phyloP scores from a whole-genome alignment of 2,329 filamentous ascomycete species.

The Bimuria novae-zelandiae region DNA sequence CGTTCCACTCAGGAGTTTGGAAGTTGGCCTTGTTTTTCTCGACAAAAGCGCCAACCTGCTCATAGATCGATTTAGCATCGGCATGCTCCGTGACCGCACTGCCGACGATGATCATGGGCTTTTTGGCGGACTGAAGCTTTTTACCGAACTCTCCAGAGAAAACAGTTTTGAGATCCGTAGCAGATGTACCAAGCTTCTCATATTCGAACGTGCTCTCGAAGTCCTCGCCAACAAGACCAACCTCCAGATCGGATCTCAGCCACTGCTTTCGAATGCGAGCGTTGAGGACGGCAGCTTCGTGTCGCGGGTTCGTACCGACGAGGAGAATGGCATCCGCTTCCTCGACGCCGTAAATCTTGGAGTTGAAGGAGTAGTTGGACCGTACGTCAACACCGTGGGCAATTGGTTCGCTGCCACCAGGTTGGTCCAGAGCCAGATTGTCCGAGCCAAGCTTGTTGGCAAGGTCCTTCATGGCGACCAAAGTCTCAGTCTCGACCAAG shows the following conservation, averaged over 20 bases:
- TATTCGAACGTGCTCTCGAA: conserved; percentile 97
- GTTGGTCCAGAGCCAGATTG: conserved; percentile 90
- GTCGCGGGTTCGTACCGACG: conserved; percentile 91
- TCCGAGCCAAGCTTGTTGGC: conserved; percentile 96
- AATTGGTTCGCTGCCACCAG: conserved; percentile 78
- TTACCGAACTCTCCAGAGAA: conserved; percentile 88
- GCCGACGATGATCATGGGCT: conserved; percentile 95
- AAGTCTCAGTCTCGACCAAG: conserved; percentile 86
- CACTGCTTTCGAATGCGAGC: conserved; percentile 98
- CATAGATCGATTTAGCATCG: conserved; percentile 91
- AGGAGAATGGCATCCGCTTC: conserved; percentile 91
- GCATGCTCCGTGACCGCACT: conserved; percentile 88
- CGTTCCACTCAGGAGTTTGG: conserved; percentile 89
- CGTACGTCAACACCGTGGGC: conserved; percentile 93
- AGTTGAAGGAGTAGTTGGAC: conserved; percentile 97
- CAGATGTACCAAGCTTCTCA: conserved; percentile 82
- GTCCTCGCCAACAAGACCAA: conserved; percentile 86
- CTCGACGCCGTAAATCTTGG: conserved; percentile 89
- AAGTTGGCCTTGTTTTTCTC: conserved; percentile 93
- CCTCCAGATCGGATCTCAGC: conserved; percentile 90
- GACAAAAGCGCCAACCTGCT: conserved; percentile 85
- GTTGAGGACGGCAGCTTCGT: conserved; percentile 94
- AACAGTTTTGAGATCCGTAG: conserved; percentile 79
- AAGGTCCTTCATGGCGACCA: conserved; percentile 96
- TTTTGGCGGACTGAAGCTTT: conserved; percentile 84